Evolutionary conservation across 805 yeast species (phyloP), one percentile per base, ranked within the genome.

Genomic region (Candida anglica): DNA sequence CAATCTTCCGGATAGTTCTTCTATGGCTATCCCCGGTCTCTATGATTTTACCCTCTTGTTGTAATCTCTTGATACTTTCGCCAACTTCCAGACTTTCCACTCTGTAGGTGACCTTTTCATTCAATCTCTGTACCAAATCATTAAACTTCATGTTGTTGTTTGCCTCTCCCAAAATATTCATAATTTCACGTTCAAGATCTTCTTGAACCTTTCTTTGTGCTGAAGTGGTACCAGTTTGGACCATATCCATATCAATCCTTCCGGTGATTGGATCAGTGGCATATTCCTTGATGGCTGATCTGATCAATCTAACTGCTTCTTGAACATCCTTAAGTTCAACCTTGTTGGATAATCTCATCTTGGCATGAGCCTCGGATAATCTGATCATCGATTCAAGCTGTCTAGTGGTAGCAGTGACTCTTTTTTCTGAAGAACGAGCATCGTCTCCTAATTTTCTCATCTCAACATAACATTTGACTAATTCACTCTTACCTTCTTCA

Each of bases 251-350:
- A 56, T 93, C 98, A 45, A 93, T 93, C 50, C 93, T 77, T 19
- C 99, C 99, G 0, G 98, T 91, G 22, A 81, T 69, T 16, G 98
- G 98, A 63, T 93, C 99, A 3, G 96, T 93, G 11, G 99, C 99
- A 56, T 93, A 93, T 44, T 93, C 98, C 57, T 93, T 93, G 44
- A 93, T 86, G 10, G 99, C 99, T 3, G 95, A 77, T 48, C 84
- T 80, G 54, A 91, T 93, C 45, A 93, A 69, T 45, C 99, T 75
- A 3, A 89, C 97, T 0, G 98, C 95, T 56, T 93, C 99, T 40
- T 73, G 71, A 5, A 93, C 98, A 58, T 93, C 99, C 19, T 69
- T 71, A 17, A 84, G 67, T 35, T 80, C 82, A 4, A 93, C 99
- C 0, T 48, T 54, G 1, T 69, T 62, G 1, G 91, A 74, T 19